Base-by-base conservation (phyloP, 2,329 filamentous ascomycete species). In the Mycosphaerella sp. region DNA sequence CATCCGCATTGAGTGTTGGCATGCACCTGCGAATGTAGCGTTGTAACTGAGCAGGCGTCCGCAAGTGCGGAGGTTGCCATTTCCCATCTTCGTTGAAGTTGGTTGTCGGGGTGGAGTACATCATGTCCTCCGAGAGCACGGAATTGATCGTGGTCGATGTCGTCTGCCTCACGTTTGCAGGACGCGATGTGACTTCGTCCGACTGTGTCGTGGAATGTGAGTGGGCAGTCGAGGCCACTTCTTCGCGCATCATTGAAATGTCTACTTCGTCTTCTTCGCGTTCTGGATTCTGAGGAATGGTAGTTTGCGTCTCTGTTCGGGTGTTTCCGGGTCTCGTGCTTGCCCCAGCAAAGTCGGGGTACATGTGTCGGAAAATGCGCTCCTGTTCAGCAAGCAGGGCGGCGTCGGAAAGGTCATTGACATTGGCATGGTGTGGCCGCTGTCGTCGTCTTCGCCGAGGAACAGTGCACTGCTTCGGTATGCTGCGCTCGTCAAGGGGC, bases 401-500 rank as follows among this genome's bases (percentile, higher is more conserved):
- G 12, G 72, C 67, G 48, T 69, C 65, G 14, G 52, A 54, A 12
- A 70, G 6, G 34, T 38, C 56, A 43, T 70, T 62, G 31, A 69
- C 69, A 23, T 62, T 66, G 32, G 57, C 69, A 59, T 44, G 66
- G 31, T 44, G 66, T 31, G 57, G 55, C 63, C 46, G 44, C 63
- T 43, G 73, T 50, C 63, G 69, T 65, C 52, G 65, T 64, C 69
- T 68, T 31, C 75, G 65, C 31, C 75, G 67, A 5, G 76, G 76
- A 11, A 78, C 67, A 49, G 75, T 78, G 47, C 74, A 71, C 56
- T 75, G 75, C 46, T 71, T 67, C 4, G 69, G 67, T n/a, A 68
- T 56, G 51, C 67, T 73, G 45, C 87, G 80, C 60, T 89, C 86
- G 61, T 90, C 86, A 39, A 89, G 77, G 1, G 85, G 81, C 0